These are phyloP conservation scores for Plasmopara viticola DNA, from an alignment of 352 stramenopile species.

Conservation along the genomic window DNA sequence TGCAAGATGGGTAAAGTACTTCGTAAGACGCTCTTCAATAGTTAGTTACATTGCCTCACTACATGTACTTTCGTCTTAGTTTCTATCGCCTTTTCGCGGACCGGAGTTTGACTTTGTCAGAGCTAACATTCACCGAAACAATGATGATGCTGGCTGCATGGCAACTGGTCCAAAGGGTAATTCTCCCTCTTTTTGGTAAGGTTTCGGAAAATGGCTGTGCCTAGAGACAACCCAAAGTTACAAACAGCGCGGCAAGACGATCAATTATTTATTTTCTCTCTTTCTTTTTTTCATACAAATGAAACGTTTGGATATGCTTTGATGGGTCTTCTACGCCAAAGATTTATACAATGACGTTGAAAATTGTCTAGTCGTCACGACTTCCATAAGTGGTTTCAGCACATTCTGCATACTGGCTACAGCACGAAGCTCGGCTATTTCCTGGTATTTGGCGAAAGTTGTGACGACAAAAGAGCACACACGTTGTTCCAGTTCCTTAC, in stretches of 20 bases:
- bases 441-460: conserved; percentile 56
- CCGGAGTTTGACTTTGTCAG: no score
- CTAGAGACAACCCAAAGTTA: conserved; percentile 38
- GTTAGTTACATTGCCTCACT: no score
- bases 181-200: conserved; percentile 1
- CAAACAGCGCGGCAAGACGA: background rate
- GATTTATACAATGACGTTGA: no score
- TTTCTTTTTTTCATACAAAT: no score
- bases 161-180: background rate
- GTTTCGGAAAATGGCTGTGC: conserved; percentile 2
- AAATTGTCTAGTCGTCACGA: no score
- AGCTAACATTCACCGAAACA: background rate
- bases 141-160: conserved; percentile 1
- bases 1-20: conserved; percentile 2
- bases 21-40: conserved; percentile 13
- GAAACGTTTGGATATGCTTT: no score
- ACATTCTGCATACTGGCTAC: conserved; percentile 58
- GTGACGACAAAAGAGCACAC: conserved; percentile 48
- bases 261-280: no score
- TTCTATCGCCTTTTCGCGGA: no score
- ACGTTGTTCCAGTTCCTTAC: conserved; percentile 28
- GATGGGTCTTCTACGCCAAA: no score
- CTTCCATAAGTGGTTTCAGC: conserved; percentile 48
- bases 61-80: conserved; percentile 16
- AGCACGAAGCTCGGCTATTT: conserved; percentile 46